phyloP scores from a whole-genome alignment of 306 rosid genomes.

The Abrus pulchellus region DNA sequence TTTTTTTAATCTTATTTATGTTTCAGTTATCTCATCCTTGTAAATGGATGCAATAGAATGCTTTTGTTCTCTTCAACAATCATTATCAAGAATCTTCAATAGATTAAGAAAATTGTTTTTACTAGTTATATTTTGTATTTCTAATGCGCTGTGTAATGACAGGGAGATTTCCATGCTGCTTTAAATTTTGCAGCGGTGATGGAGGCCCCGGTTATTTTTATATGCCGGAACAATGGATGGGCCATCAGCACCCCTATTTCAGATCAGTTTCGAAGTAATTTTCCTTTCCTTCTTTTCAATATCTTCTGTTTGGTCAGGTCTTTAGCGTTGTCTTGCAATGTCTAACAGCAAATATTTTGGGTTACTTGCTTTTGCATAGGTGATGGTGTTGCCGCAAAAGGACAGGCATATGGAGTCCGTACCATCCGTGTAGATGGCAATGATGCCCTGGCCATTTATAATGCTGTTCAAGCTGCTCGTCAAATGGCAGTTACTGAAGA shows the following conservation, averaged over 20 bases:
- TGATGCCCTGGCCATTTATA: slow-evolving; percentile 84
- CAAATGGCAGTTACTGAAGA: slow-evolving; percentile 80
- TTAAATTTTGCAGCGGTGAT: slow-evolving; percentile 90
- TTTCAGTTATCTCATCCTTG: slow-evolving; percentile 3
- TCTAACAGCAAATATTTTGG: slow-evolving; percentile 37
- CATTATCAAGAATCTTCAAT: slow-evolving; percentile 26
- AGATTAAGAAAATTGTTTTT: slow-evolving; percentile 4
- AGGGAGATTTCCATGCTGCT: slow-evolving; percentile 99
- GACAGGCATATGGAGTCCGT: slow-evolving; percentile 84
- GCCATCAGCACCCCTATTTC: slow-evolving; percentile 96
- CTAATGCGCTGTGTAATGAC: slow-evolving; percentile 44
- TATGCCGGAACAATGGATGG: slow-evolving; percentile 99
- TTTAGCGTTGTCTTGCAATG: slow-evolving; percentile 33
- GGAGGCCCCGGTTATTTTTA: slow-evolving; percentile 90
- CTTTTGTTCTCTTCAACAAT: slow-evolving; percentile 31
- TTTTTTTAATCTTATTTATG: background rate
- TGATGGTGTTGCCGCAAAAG: slow-evolving; percentile 88
- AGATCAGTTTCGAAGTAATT: slow-evolving; percentile 91
- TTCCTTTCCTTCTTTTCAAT: slow-evolving; percentile 26
- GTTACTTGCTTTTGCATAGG: slow-evolving; percentile 60
- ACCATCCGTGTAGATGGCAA: slow-evolving; percentile 96
- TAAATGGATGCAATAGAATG: background rate
- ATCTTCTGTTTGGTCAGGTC: slow-evolving; percentile 24
- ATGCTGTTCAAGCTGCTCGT: slow-evolving; percentile 84
- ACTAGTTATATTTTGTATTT: background rate